Percentiles rank a stretch among this genome's conserved stretches.
Evolutionary conservation across 805 yeast species (phyloP).

Genomic region (Danielia reshetovae): DNA sequence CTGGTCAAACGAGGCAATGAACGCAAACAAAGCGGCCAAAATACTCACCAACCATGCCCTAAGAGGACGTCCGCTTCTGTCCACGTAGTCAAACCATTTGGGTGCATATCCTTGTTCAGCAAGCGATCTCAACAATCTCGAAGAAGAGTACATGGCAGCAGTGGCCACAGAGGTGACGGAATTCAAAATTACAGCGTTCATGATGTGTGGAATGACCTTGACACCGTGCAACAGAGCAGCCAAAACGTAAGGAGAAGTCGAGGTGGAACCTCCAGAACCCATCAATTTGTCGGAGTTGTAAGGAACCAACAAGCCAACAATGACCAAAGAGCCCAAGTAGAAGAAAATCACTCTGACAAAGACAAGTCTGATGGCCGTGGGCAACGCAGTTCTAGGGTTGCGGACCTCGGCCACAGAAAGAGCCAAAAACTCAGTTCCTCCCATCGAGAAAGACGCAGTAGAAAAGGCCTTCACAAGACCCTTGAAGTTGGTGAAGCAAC

Average conservation of each 20-base stretch:
- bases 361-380: constrained; percentile 38
- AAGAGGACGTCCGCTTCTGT: constrained; percentile 25
- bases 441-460: constrained; percentile 39
- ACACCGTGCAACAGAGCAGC: constrained; percentile 26
- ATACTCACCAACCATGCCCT: constrained; percentile 25
- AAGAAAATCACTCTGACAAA: constrained; percentile 35
- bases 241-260: constrained; percentile 26
- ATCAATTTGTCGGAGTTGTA: constrained; percentile 27
- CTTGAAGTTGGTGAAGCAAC: constrained; percentile 35
- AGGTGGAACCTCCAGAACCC: constrained; percentile 30
- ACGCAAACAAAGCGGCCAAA: constrained; percentile 21
- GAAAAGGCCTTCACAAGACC: constrained; percentile 38
- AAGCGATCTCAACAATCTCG: constrained; percentile 23
- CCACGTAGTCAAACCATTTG: constrained; percentile 25
- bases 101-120: constrained; percentile 29
- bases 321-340: constrained; percentile 36
- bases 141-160: constrained; percentile 28
- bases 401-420: constrained; percentile 36
- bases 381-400: constrained; percentile 37
- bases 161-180: constrained; percentile 31
- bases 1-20: constrained; percentile 28
- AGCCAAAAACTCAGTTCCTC: constrained; percentile 39
- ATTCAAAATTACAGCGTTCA: constrained; percentile 29
- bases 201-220: constrained; percentile 26
- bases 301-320: constrained; percentile 40